Base-by-base conservation (phyloP, 108 stramenopile species). In the Cyclotella distinguenda region DNA sequence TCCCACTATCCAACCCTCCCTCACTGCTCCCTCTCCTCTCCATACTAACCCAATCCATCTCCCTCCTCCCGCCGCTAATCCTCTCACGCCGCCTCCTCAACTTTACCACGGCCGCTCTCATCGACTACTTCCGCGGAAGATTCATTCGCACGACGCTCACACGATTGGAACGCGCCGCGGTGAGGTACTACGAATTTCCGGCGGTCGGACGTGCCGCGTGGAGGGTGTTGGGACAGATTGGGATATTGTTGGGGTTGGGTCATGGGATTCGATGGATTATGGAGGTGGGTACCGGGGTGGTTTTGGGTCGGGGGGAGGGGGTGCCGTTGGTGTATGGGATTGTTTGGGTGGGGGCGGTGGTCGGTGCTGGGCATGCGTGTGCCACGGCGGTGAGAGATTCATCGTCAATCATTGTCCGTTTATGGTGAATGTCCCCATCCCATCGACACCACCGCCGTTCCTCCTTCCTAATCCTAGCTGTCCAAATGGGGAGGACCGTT, bases 111-210 rank as follows among this genome's bases (percentile, higher is more conserved):
- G 57, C 51, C 4, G 77, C 77, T 25, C 27, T 74, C 0, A 60
- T 78, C 12, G 89, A 90, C 48, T 83, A 83, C 49, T 81, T 77
- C 74, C 73, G 64, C 22, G 89, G 86, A 42, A 52, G 84, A 15
- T 81, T 82, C 43, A 49, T 87, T 10, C 78, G 83, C 10, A 82
- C 63, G 15, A 91, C 84, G 0, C 84, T 69, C 54, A 77, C 78
- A 3, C 53, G 62, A 36, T 43, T 85, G 63, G 85, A 78, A 57
- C 57, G 65, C 26, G 56, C 70, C 35, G 78, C 74, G 38, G 63
- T 72, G 18, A 64, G 72, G 4, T 72, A 87, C 45, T 87, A 86
- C 62, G 84, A 87, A 80, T 71, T 83, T 28, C 72, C 78, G 1
- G 82, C 85, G 2, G 70, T 72, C 0, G 61, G 77, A 1, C 65